Conservation (phyloP, 208 protist genomes). For the Leishmania aethiopica region DNA sequence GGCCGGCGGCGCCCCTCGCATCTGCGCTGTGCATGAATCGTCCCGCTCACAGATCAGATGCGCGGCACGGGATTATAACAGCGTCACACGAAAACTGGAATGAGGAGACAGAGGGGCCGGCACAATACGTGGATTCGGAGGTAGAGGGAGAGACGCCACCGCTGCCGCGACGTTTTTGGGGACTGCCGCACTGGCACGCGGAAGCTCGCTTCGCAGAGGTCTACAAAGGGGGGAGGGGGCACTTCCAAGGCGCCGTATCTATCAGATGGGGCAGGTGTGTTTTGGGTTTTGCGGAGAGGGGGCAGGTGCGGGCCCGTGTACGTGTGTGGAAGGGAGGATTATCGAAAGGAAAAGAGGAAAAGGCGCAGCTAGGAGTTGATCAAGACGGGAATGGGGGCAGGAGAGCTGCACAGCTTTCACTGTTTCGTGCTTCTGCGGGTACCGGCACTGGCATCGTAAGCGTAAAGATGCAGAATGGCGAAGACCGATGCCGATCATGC, state of each 20-base stretch:
- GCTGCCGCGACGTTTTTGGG: background rate
- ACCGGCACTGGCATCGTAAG: background rate
- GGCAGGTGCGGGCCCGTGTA: background rate
- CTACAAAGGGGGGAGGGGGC: background rate
- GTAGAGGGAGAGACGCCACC: background rate
- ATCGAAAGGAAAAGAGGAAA: background rate
- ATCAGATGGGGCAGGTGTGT: background rate
- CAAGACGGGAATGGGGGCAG: background rate
- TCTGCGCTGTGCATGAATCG: conserved; percentile 70
- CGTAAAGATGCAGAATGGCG: background rate
- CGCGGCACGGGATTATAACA: conserved; percentile 53
- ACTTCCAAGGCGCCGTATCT: background rate
- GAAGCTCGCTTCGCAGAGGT: background rate
- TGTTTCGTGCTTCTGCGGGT: background rate
- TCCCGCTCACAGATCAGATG: conserved; percentile 19
- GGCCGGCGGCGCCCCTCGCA: background rate
- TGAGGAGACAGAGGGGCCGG: background rate
- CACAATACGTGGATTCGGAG: background rate
- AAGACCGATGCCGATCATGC: background rate
- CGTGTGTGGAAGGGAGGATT: background rate
- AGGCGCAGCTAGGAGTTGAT: too few relatives aligned
- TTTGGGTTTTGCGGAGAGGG: too few relatives aligned
- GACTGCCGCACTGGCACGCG: too few relatives aligned
- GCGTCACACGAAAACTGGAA: background rate
- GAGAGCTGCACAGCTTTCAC: background rate